Evolutionary conservation across 495 filamentous ascomycete genomes (phyloP).

Genomic region (Chaetomium tenue): DNA sequence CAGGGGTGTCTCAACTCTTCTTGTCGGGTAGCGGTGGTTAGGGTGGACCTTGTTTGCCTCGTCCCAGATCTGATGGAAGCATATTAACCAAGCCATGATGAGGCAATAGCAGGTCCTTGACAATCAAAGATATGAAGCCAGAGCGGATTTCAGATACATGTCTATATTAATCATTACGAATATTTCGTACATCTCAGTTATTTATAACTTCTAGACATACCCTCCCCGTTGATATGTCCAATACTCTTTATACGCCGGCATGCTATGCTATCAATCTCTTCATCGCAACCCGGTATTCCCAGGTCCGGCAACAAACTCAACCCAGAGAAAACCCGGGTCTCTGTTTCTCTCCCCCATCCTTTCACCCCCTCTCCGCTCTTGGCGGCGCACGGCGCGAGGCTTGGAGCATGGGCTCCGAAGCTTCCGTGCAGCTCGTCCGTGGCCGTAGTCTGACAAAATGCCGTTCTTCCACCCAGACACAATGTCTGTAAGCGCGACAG

Average conservation of each 20-base stretch:
- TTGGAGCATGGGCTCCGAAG: not conserved
- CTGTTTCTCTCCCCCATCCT: not conserved
- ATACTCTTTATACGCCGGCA: not conserved
- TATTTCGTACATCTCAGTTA: not conserved
- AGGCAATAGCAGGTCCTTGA: no score
- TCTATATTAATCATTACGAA: not conserved
- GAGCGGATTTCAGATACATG: no score
- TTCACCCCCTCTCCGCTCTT: not conserved
- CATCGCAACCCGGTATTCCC: not conserved
- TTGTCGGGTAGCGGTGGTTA: no score
- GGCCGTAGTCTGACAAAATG: not conserved
- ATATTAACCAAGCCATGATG: no score
- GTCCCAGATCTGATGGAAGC: no score
- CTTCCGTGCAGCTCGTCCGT: not conserved
- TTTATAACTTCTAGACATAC: not conserved
- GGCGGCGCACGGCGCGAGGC: not conserved
- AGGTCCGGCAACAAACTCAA: not conserved
- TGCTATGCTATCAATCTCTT: not conserved
- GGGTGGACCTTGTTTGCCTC: no score
- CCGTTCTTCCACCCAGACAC: not conserved
- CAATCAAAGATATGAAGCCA: not conserved
- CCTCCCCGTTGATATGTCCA: not conserved
- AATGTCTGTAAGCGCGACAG: not conserved
- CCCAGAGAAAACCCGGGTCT: not conserved
- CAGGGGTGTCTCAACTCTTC: no score